Evolutionary conservation across 176 grass and related monocot genomes (phyloP).

Genomic region (Carex pumila): DNA sequence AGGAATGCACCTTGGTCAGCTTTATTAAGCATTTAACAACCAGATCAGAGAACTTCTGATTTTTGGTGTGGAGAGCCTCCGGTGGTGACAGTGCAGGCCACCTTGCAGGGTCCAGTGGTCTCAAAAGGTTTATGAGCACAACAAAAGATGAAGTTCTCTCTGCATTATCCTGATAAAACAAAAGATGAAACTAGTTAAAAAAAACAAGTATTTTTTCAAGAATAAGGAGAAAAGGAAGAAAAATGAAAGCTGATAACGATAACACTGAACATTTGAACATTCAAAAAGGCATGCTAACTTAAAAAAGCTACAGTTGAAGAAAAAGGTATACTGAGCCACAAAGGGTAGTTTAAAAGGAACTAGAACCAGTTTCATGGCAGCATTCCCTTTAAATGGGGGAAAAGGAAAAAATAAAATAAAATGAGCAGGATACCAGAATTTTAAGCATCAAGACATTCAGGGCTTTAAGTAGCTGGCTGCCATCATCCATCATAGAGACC

Average conservation of each 20-base stretch:
- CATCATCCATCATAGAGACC: slow-evolving; percentile 98
- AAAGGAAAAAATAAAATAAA: slow-evolving; percentile 5
- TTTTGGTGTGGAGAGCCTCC: slow-evolving; percentile 67
- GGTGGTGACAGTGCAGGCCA: slow-evolving; percentile 59
- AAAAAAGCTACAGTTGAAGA: background rate
- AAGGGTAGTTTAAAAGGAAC: background rate
- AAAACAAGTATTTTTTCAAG: slow-evolving; percentile 1
- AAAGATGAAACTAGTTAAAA: slow-evolving; percentile 16
- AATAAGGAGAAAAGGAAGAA: background rate
- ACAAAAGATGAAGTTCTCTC: slow-evolving; percentile 93
- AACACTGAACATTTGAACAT: background rate
- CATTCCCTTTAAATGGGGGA: background rate
- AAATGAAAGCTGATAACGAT: background rate
- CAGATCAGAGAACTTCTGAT: slow-evolving; percentile 97
- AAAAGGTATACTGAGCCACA: background rate
- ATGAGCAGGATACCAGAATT: slow-evolving; percentile 54
- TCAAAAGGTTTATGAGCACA: slow-evolving; percentile 87
- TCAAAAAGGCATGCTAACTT: background rate
- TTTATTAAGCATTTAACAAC: slow-evolving; percentile 99
- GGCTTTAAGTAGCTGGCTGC: slow-evolving; percentile 93
- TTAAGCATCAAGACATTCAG: slow-evolving; percentile 99
- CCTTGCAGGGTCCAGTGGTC: slow-evolving; percentile 76
- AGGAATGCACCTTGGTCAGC: slow-evolving; percentile 72
- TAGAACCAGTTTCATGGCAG: background rate
- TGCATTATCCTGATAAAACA: slow-evolving; percentile 79